Evolutionary conservation across 2,329 filamentous ascomycete genomes (phyloP).

Genomic region (Aspergillus cejpii): DNA sequence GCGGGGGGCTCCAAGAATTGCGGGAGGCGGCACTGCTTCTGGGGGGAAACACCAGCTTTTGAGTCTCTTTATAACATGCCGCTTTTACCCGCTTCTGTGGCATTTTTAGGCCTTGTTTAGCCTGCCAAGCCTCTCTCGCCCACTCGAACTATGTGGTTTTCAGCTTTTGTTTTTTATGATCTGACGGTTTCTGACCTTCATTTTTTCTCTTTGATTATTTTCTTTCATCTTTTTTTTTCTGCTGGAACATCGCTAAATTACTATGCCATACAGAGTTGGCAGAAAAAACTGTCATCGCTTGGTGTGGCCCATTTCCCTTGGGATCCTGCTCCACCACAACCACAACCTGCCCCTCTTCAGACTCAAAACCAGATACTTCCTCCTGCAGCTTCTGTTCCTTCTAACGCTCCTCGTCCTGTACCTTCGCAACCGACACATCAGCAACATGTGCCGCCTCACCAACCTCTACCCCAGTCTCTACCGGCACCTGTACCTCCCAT

Average conservation of each 20-base stretch:
- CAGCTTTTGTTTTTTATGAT: conserved; percentile 12
- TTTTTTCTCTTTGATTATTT: conserved; percentile 8
- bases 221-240: conserved; percentile 1
- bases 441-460: conserved; percentile 36
- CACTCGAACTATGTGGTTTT: too few relatives aligned
- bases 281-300: conserved; percentile 77
- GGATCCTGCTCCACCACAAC: conserved; percentile 72
- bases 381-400: conserved; percentile 37
- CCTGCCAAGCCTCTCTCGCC: conserved; percentile 17
- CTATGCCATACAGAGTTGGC: conserved; percentile 65
- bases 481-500: conserved; percentile 24
- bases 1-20: conserved; percentile 29
- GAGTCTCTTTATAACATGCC: conserved; percentile 38
- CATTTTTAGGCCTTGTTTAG: conserved; percentile 5
- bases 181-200: background rate
- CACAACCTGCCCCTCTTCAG: conserved; percentile 50
- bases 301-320: conserved; percentile 86
- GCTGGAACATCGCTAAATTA: background rate
- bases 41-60: conserved; percentile 36
- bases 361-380: conserved; percentile 35
- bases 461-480: conserved; percentile 30
- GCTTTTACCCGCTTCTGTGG: conserved; percentile 24
- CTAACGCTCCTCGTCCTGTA: conserved; percentile 39
- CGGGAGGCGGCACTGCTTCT: conserved; percentile 32
- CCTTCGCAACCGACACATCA: conserved; percentile 24